A percentile compares a stretch with the other conserved stretches of the same genome.
These are phyloP conservation scores for Microsporum audouinii DNA, from an alignment of 2,329 filamentous ascomycete genomes.

Conservation along the genomic window DNA sequence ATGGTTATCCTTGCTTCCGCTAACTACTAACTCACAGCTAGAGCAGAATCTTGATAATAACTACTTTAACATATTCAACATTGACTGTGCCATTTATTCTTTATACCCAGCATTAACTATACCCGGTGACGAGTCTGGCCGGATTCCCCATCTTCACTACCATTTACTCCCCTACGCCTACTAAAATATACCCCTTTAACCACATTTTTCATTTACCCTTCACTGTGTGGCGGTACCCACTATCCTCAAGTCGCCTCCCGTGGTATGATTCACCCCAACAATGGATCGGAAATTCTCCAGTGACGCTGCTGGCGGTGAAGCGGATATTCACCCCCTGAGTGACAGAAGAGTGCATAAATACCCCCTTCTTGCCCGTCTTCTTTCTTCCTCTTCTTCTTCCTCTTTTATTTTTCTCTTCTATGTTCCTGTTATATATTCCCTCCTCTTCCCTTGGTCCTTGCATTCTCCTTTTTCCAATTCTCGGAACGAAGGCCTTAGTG, in stretches of 20 bases:
- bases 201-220: background rate
- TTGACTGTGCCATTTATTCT: background rate
- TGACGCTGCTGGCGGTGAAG: background rate
- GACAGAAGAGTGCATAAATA: background rate
- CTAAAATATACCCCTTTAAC: background rate
- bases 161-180: background rate
- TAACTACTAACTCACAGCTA: background rate
- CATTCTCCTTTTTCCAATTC: background rate
- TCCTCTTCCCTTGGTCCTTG: background rate
- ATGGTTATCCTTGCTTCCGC: background rate
- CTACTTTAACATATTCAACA: background rate
- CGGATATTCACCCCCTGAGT: background rate
- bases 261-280: background rate
- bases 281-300: background rate
- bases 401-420: background rate
- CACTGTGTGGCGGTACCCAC: background rate
- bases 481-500: background rate
- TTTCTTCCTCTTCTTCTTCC: background rate
- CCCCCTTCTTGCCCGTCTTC: background rate
- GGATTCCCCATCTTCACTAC: background rate
- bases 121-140: background rate
- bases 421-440: background rate
- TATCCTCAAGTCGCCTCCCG: background rate
- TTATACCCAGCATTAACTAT: background rate
- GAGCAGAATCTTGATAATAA: background rate